phyloP scores from a whole-genome alignment of 2,329 filamentous ascomycete species.

The Pseudonectria buxi region DNA sequence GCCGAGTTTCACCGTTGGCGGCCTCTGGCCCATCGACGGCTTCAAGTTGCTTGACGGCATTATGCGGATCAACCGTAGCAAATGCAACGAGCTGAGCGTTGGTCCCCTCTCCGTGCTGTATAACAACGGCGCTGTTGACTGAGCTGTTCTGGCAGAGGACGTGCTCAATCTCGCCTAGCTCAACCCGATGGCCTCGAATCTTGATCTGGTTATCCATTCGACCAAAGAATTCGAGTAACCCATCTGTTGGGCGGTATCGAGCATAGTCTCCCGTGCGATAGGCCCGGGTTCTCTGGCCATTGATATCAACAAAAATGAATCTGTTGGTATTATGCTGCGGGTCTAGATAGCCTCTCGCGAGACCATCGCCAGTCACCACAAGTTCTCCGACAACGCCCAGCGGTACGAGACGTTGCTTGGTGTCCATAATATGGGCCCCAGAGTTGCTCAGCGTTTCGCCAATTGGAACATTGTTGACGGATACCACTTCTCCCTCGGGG shows the following conservation, averaged over 20 bases:
- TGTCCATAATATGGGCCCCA: slow-evolving; percentile 15
- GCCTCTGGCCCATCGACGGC: no score
- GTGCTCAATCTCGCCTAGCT: slow-evolving; percentile 23
- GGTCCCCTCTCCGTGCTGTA: slow-evolving; percentile 6
- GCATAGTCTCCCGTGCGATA: slow-evolving; percentile 23
- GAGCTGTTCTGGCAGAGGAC: slow-evolving; percentile 5
- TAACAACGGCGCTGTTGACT: slow-evolving; percentile 13
- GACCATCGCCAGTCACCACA: slow-evolving; percentile 16
- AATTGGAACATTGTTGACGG: not conserved
- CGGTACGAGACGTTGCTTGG: slow-evolving; percentile 13
- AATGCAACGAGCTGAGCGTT: slow-evolving; percentile 3
- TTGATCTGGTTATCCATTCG: slow-evolving; percentile 25
- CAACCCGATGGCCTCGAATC: slow-evolving; percentile 25
- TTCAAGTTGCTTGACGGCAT: not conserved
- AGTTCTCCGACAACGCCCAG: slow-evolving; percentile 20
- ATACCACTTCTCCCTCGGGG: not conserved
- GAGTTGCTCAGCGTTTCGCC: slow-evolving; percentile 9
- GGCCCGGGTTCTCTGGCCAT: slow-evolving; percentile 2
- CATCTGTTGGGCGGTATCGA: slow-evolving; percentile 14
- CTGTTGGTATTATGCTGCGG: slow-evolving; percentile 1
- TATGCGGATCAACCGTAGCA: not conserved
- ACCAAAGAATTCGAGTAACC: slow-evolving; percentile 20
- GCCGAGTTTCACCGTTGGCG: no score
- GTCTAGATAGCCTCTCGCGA: slow-evolving; percentile 17
- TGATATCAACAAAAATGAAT: slow-evolving; percentile 10